Evolutionary conservation across 306 rosid species (phyloP).

Genomic region (Potentilla sterilis): DNA sequence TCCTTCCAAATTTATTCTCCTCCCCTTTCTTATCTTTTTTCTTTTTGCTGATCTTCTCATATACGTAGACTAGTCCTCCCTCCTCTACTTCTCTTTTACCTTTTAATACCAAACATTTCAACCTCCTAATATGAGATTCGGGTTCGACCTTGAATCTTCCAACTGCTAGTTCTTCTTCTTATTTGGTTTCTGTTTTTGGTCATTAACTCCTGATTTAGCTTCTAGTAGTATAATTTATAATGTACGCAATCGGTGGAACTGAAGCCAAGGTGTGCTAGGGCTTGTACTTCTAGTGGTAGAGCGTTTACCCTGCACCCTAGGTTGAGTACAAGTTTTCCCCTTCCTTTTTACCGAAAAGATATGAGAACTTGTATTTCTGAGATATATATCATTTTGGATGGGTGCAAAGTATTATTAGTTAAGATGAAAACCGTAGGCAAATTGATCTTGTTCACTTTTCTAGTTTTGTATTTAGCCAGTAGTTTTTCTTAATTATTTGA

Average conservation of each 20-base stretch:
- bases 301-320: not conserved
- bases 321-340: not conserved
- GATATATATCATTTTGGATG: not conserved
- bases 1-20: too few relatives aligned
- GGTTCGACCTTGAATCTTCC: not conserved
- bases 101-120: not conserved
- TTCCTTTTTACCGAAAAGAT: not conserved
- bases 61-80: not conserved
- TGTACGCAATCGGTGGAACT: not conserved
- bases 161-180: not conserved
- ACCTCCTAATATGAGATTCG: conserved; percentile 5
- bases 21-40: conserved; percentile 18
- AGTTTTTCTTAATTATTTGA: not conserved
- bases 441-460: not conserved
- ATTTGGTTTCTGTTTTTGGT: not conserved
- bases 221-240: not conserved
- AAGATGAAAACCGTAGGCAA: not conserved
- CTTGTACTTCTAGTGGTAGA: not conserved
- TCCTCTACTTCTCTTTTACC: not conserved
- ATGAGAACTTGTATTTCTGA: not conserved
- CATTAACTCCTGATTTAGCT: not conserved
- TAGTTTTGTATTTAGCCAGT: not conserved
- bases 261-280: not conserved
- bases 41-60: too few relatives aligned
- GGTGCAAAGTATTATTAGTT: not conserved